Conservation (phyloP, 164 flowering plant species). For the Magnolia sinica region DNA sequence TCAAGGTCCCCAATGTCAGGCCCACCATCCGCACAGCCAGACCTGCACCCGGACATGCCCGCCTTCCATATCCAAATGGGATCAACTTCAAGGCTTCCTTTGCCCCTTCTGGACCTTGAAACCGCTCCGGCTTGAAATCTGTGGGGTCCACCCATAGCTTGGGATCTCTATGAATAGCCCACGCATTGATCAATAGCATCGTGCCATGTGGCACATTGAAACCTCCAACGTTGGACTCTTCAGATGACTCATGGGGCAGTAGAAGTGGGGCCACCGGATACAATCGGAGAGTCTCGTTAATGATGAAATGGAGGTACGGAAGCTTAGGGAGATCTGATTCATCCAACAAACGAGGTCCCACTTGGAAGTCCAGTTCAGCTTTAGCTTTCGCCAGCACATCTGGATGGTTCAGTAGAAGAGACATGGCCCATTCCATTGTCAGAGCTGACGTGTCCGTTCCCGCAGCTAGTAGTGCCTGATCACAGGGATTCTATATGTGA, state of each 20-base stretch:
- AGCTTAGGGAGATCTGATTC: constrained; percentile 43
- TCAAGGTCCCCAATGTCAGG: constrained; percentile 3
- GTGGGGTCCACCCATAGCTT: constrained; percentile 48
- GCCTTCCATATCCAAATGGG: constrained; percentile 28
- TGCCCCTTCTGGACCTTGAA: constrained; percentile 19
- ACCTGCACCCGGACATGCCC: constrained; percentile 21
- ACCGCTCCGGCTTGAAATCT: constrained; percentile 54
- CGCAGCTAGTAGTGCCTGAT: constrained; percentile 34
- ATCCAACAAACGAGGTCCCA: constrained; percentile 27
- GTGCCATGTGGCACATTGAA: constrained; percentile 38
- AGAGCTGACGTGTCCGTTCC: constrained; percentile 44
- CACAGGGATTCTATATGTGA: background rate
- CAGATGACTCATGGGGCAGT: constrained; percentile 41
- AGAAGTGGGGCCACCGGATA: constrained; percentile 44
- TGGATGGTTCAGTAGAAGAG: constrained; percentile 41
- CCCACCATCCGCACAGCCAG: constrained; percentile 14
- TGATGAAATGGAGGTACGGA: constrained; percentile 31
- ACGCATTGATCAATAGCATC: constrained; percentile 37
- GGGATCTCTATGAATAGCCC: constrained; percentile 45
- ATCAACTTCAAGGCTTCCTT: constrained; percentile 12
- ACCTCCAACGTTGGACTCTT: constrained; percentile 35
- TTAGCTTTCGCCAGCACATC: constrained; percentile 27
- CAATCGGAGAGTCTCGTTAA: constrained; percentile 42
- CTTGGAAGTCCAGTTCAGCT: constrained; percentile 33
- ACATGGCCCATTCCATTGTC: constrained; percentile 46